Percentiles rank a stretch among this genome's conserved stretches.
Evolutionary conservation across 2,329 filamentous ascomycete genomes (phyloP).

Genomic region (Curvularia spicifera): DNA sequence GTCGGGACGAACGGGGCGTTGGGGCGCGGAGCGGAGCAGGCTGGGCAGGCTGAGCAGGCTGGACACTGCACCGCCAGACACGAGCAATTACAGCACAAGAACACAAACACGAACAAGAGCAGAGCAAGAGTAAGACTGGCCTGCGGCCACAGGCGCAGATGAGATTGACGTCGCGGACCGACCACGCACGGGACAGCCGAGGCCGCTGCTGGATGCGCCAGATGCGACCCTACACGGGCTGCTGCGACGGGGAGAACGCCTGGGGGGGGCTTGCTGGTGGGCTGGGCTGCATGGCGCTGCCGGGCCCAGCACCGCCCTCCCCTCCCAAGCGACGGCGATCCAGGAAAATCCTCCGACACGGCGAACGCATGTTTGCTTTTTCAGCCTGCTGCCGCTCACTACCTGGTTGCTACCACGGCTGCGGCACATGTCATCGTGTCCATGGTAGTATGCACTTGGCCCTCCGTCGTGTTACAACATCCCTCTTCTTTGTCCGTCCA

Average conservation of each 20-base stretch:
- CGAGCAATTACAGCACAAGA: neutral
- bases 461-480: neutral
- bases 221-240: neutral
- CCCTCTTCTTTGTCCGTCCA: too few species aligned
- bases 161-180: slow-evolving; percentile 13
- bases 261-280: neutral
- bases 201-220: neutral
- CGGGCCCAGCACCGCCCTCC: neutral
- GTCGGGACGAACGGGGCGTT: slow-evolving; percentile 4
- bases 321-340: slow-evolving; percentile 14
- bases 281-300: too few species aligned
- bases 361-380: slow-evolving; percentile 12
- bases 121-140: neutral
- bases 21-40: slow-evolving; percentile 7
- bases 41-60: too few species aligned
- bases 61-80: slow-evolving; percentile 1
- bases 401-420: too few species aligned
- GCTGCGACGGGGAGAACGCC: neutral
- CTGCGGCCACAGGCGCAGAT: neutral
- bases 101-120: too few species aligned
- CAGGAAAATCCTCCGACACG: slow-evolving; percentile 8
- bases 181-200: slow-evolving; percentile 11
- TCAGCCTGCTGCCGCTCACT: neutral
- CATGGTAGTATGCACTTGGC: too few species aligned
- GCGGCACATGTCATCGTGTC: neutral